Evolutionary conservation across 2,329 filamentous ascomycete genomes (phyloP), one percentile per base, ranked within the genome.

Genomic region (Mariannaea elegans): DNA sequence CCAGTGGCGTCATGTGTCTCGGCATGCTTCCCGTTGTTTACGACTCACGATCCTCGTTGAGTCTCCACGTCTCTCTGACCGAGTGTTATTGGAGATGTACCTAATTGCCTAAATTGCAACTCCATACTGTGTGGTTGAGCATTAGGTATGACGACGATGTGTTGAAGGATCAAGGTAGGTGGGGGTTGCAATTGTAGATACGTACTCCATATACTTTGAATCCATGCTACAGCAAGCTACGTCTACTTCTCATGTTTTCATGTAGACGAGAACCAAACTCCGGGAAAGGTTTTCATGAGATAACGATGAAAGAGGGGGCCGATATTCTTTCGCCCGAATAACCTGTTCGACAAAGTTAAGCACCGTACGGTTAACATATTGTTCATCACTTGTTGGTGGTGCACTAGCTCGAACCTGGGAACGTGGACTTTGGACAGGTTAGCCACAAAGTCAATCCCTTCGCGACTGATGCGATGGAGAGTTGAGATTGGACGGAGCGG

Each of bases 1-100:
- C 55, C 19, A 42, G 52, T 63, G 64, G 66, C 56, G 56, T 66
- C 59, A 66, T 64, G 55, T 56, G 32, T 63, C 58, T 66, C 56
- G 61, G 55, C 59, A 60, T 49, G 50, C 45, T 54, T 56, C 58
- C 53, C 47, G 51, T 53, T 21, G 39, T 54, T 56, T 34, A 42
- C 52, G 59, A 58, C 52, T 56, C 59, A 55, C 51, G 53, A 57
- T 44, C 44, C 23, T 18, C 13, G 18, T 39, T 38, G 6, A 18
- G 41, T 47, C 48, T 58, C 55, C 48, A 58, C 55, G 41, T 16
- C 36, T 9, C 32, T 31, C 24, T 46, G 41, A 45, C 32, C 23
- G 4, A 27, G 14, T 38, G 31, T 31, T 48, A 39, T 27, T 42
- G 38, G 31, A 10, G 18, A n/a, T 49, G 53, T 56, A 49, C 45